Conservation (phyloP, 169 alveolate species). For the Eimeria falciformis region DNA sequence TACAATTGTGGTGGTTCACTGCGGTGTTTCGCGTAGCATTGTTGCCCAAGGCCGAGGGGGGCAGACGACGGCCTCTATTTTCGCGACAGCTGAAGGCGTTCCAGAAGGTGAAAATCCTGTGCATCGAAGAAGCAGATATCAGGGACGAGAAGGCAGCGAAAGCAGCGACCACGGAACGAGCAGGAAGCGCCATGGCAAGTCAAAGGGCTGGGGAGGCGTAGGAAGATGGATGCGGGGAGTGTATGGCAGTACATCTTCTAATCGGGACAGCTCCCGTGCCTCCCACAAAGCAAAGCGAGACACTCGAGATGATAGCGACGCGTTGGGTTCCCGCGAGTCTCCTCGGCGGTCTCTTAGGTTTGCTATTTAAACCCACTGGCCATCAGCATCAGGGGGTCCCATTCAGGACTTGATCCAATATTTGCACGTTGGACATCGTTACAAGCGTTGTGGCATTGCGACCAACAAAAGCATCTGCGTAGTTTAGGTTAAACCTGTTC, state of each 20-base stretch:
- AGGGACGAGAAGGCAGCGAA: not conserved
- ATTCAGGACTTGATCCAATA: no score
- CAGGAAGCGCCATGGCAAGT: constrained; percentile 35
- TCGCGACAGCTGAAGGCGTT: not conserved
- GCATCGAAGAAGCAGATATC: not conserved
- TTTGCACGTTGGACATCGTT: no score
- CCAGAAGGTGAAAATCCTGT: not conserved
- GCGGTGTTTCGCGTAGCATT: constrained; percentile 9
- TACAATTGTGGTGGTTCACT: not conserved
- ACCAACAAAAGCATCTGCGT: no score
- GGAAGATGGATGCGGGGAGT: constrained; percentile 51
- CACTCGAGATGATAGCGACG: not conserved
- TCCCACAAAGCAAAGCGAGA: not conserved
- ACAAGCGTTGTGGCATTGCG: no score
- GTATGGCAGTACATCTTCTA: constrained; percentile 26
- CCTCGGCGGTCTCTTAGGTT: constrained; percentile 53
- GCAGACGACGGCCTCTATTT: not conserved
- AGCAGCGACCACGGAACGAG: not conserved
- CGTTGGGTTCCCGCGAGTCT: not conserved
- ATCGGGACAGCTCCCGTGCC: not conserved
- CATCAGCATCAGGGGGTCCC: no score
- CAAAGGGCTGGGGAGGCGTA: constrained; percentile 54
- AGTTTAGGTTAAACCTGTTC: no score
- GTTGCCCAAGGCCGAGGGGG: not conserved
- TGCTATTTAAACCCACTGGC: no score